Percentiles rank a stretch among this genome's conserved stretches.
Conservation (phyloP, 768 basidiomycete genomes). For the Rhodotorula sphaerocarpa region DNA sequence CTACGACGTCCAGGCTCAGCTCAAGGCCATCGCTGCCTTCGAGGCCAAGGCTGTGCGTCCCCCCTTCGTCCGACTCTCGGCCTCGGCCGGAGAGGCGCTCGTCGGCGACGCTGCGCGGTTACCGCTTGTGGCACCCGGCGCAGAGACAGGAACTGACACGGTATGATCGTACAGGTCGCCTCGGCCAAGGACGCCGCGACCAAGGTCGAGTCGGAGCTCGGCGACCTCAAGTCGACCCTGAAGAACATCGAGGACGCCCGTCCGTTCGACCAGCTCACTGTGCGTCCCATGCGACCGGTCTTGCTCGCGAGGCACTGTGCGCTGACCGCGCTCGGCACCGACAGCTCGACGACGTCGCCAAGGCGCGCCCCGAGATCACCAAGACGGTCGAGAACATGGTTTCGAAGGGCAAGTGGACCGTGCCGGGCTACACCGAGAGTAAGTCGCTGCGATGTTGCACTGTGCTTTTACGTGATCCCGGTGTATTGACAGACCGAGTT, state of each 20-base stretch:
- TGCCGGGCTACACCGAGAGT: conserved; percentile 61
- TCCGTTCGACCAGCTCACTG: conserved; percentile 93
- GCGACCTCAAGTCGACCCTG: conserved; percentile 82
- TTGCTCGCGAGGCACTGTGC: no score
- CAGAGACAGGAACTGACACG: not conserved
- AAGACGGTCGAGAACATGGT: conserved; percentile 91
- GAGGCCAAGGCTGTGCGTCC: conserved; percentile 82
- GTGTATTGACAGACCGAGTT: no score
- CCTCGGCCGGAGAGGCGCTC: no score
- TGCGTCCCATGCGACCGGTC: conserved; percentile 46
- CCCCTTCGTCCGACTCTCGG: not conserved
- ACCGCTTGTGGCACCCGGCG: not conserved
- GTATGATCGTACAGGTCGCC: conserved; percentile 53
- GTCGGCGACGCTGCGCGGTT: no score
- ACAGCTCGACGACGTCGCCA: conserved; percentile 77
- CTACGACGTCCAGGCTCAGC: conserved; percentile 77
- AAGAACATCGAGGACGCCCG: conserved; percentile 95
- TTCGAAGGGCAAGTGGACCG: conserved; percentile 96
- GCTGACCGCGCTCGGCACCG: not conserved
- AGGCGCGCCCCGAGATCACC: conserved; percentile 82
- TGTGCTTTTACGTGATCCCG: no score
- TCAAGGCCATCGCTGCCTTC: conserved; percentile 94
- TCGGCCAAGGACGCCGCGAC: conserved; percentile 80
- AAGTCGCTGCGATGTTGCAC: no score
- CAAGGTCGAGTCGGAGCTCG: conserved; percentile 84